These are phyloP conservation scores for Sclerotinia nivalis DNA, from an alignment of 2,329 filamentous ascomycete species.

Conservation along the genomic window DNA sequence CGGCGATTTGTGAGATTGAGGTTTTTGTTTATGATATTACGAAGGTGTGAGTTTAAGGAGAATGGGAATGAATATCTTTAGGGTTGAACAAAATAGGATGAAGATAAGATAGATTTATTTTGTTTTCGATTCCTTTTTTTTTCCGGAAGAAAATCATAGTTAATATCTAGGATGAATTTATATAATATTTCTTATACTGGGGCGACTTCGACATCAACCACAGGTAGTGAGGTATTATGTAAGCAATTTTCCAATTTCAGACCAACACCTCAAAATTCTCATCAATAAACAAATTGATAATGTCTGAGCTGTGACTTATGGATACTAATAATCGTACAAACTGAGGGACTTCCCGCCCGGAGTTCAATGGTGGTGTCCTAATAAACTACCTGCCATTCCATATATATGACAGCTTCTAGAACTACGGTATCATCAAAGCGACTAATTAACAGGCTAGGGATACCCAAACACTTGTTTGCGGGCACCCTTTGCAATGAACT, in stretches of 20 bases:
- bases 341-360: too few relatives aligned
- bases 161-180: background rate
- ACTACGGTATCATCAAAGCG: background rate
- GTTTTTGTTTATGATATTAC: background rate
- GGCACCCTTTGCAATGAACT: background rate
- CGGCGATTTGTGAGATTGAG: background rate
- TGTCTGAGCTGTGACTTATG: too few relatives aligned
- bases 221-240: too few relatives aligned
- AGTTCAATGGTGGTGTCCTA: too few relatives aligned
- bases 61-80: too few relatives aligned
- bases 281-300: too few relatives aligned
- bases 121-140: background rate
- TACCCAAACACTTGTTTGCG: slow-evolving; percentile 8
- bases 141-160: background rate
- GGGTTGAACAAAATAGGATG: background rate
- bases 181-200: background rate
- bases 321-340: too few relatives aligned
- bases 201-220: background rate
- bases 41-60: background rate
- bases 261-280: too few relatives aligned
- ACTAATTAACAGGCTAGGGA: background rate
- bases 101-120: background rate
- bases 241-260: too few relatives aligned
- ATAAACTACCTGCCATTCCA: background rate
- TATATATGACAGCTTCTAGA: too few relatives aligned